Conservation (phyloP, 2,329 filamentous ascomycete genomes). For the Cercospora sp. region DNA sequence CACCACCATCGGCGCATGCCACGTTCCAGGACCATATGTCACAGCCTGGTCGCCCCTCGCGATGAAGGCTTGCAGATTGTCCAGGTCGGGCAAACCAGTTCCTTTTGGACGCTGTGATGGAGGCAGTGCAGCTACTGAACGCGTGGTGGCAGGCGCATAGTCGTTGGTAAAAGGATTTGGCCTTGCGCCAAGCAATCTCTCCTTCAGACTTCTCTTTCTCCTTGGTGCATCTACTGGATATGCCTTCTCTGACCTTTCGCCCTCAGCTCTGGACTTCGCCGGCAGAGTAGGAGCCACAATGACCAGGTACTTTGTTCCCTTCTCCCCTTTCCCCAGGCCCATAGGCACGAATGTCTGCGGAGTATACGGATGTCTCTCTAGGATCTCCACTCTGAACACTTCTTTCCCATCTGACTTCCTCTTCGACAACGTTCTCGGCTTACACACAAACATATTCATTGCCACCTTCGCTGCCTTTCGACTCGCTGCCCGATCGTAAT, state of each 20-base stretch:
- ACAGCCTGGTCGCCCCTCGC: conserved; percentile 78
- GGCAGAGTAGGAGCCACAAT: conserved; percentile 80
- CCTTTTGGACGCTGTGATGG: conserved; percentile 37
- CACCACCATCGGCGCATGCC: conserved; percentile 96
- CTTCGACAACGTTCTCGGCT: conserved; percentile 58
- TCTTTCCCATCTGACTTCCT: conserved; percentile 33
- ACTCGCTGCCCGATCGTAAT: conserved; percentile 68
- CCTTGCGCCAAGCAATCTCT: conserved; percentile 46
- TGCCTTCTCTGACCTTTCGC: conserved; percentile 12
- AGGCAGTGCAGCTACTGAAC: conserved; percentile 4
- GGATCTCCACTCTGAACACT: conserved; percentile 66
- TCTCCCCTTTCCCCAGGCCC: conserved; percentile 53
- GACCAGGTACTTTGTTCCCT: conserved; percentile 68
- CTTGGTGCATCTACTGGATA: conserved; percentile 47
- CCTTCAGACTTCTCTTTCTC: conserved; percentile 35
- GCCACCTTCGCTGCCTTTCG: conserved; percentile 59
- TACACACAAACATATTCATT: conserved; percentile 89
- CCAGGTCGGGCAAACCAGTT: conserved; percentile 70
- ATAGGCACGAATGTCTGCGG: conserved; percentile 90
- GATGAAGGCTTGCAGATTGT: conserved; percentile 71
- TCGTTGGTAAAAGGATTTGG: conserved; percentile 55
- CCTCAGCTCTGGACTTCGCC: conserved; percentile 31
- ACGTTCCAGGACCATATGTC: conserved; percentile 88
- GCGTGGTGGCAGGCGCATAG: conserved; percentile 39
- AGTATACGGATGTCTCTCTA: conserved; percentile 92